Evolutionary conservation across 2,329 filamentous ascomycete species (phyloP).

Genomic region (Aschersonia sp.): DNA sequence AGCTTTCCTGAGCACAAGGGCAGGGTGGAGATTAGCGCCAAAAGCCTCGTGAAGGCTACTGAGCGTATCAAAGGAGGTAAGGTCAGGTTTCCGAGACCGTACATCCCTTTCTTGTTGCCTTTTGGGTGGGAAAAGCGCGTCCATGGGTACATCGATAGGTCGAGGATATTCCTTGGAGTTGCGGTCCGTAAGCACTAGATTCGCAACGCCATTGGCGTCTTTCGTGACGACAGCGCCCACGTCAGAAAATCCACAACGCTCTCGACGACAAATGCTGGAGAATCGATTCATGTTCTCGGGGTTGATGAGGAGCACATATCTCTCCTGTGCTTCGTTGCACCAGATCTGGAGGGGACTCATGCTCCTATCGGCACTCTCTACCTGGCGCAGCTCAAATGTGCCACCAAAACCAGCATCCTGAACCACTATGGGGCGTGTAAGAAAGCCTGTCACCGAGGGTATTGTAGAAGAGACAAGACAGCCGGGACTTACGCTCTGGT

Average conservation of each 20-base stretch:
- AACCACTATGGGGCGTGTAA: constrained; percentile 35
- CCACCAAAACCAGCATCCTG: constrained; percentile 87
- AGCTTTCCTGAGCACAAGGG: constrained; percentile 46
- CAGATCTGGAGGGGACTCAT: constrained; percentile 97
- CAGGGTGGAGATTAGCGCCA: constrained; percentile 35
- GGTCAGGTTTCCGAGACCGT: constrained; percentile 49
- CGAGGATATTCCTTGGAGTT: constrained; percentile 60
- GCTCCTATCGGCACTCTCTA: constrained; percentile 77
- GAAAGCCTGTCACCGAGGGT: neutral
- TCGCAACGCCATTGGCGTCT: constrained; percentile 48
- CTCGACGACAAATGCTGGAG: constrained; percentile 54
- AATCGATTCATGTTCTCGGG: constrained; percentile 68
- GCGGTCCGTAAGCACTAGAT: constrained; percentile 67
- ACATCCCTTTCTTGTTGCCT: constrained; percentile 69
- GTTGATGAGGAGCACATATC: constrained; percentile 85
- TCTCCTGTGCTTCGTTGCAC: constrained; percentile 94
- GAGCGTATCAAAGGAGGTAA: constrained; percentile 58
- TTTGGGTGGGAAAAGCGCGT: constrained; percentile 74
- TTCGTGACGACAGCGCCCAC: constrained; percentile 63
- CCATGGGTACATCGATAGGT: constrained; percentile 82
- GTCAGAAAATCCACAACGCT: constrained; percentile 84
- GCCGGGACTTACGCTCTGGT: constrained; percentile 42
- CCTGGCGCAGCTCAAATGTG: constrained; percentile 83
- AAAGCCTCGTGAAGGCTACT: constrained; percentile 51
- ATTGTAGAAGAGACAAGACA: neutral